Evolutionary conservation across 2,329 filamentous ascomycete species (phyloP), one percentile per base, ranked within the genome.

Genomic region (Pseudogymnoascus sp.): DNA sequence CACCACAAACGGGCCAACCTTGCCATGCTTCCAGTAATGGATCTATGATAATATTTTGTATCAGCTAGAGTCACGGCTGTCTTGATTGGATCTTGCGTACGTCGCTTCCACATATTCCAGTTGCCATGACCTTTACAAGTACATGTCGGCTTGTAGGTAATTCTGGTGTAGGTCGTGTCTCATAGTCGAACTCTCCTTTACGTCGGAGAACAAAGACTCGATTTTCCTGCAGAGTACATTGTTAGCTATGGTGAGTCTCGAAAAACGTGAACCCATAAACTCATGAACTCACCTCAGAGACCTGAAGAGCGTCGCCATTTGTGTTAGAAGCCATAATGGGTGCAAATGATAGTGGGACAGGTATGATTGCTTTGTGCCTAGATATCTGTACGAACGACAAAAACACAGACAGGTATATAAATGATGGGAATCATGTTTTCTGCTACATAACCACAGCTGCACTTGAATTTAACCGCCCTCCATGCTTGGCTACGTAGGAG

Each of bases 101-200:
- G 72, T 88, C 86, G 11, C 84, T 87, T 64, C 86, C 86, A 73
- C 86, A 88, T 69, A 88, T 83, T 40, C 85, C 85, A 23, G 86
- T 88, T 23, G 42, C 42, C 11, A 44, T 15, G 19, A 44, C 21
- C 42, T 23, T 44, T 13, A 44, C 42, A 15, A 65, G 62, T 17
- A 65, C 64, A 17, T 65, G 61, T 31, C 28, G 28, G 17, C 28
- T 35, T 15, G 61, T 33, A 26, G 38, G 61, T 19, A 63, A 36
- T 31, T 26, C 28, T 57, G 61, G 61, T 50, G 38, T 50, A 33
- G 36, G 61, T 19, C 38, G 61, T 4, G 61, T 63, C 42, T 63
- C 61, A 17, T 63, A 63, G 17, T 35, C n/a, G 61, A 63, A 63
- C 23, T 63, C 61, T n/a, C 61, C 61, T 35, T 63, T 63, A 35